Evolutionary conservation across 768 basidiomycete genomes (phyloP).

Genomic region (Pleurotus tuber-regium): DNA sequence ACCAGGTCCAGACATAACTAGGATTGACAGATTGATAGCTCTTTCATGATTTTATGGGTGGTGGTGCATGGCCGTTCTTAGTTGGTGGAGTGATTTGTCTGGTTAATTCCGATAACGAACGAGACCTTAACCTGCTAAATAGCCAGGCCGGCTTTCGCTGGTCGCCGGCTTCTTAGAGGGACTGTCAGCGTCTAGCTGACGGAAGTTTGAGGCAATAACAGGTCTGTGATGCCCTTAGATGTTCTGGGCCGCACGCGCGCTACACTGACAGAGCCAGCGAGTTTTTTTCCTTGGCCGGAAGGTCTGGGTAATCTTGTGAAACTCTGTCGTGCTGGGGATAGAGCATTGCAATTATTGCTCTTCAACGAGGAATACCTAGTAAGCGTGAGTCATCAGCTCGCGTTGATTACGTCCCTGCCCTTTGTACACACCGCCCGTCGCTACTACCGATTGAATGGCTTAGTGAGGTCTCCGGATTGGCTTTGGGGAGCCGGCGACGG

Average conservation of each 20-base stretch:
- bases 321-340: conserved; percentile 82
- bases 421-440: conserved; percentile 89
- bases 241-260: conserved; percentile 85
- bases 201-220: conserved; percentile 91
- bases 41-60: conserved; percentile 85
- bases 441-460: conserved; percentile 91
- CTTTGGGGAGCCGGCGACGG: conserved; percentile 58
- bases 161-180: conserved; percentile 82
- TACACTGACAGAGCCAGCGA: conserved; percentile 89
- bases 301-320: conserved; percentile 71
- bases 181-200: conserved; percentile 77
- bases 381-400: conserved; percentile 84
- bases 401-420: conserved; percentile 90
- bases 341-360: conserved; percentile 91
- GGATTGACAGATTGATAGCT: conserved; percentile 82
- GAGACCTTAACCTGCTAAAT: conserved; percentile 94
- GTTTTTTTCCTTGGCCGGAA: conserved; percentile 75
- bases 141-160: conserved; percentile 75
- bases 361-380: conserved; percentile 91
- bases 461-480: conserved; percentile 83
- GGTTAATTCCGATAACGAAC: conserved; percentile 95
- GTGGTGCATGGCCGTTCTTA: conserved; percentile 90
- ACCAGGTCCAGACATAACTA: conserved; percentile 78
- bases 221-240: conserved; percentile 91
- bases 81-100: conserved; percentile 95